Base-by-base conservation (phyloP, 768 basidiomycete species). In the Kwoniella sp. region DNA sequence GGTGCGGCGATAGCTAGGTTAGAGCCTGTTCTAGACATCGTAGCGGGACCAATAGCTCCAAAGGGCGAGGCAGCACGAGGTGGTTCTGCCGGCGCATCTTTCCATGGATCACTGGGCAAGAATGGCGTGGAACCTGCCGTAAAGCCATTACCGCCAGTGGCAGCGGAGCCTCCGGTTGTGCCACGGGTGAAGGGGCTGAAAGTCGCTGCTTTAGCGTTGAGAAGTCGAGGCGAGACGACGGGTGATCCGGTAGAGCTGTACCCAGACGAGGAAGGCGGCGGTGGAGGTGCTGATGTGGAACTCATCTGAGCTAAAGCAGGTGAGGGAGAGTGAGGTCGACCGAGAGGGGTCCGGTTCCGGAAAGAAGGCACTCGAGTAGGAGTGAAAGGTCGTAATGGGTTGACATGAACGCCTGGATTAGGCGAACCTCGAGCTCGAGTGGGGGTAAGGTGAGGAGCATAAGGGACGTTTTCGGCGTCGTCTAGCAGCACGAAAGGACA, bases 1-100 rank as follows among this genome's bases (percentile, higher is more conserved):
- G 93, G 93, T 0, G 91, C 90, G 8, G 92, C 92, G 64, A 95
- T 93, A 36, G 92, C 92, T 9, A 96, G 85, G 76, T 92, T 95
- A 2, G 77, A 78, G 3, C 55, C 51, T 1, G 71, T 75, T 10
- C 80, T 69, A 12, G 69, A 60, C 72, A 79, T 73, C 27, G 61
- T 58, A 1, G 69, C 52, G 1, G 74, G 60, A 8, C 62, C 63
- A 21, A 70, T 66, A 1, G 67, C 65, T 1, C 71, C 64, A 58
- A 76, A 72, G 17, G 78, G 78, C 4, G 74, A 75, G 24, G 79
- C 75, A 13, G 74, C 68, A 54, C 75, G 66, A 29, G 69, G 69
- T 21, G 65, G 30, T 84, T 84, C 44, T 85, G 86, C 81, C 8
- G 70, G 48, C 48, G 70, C 67, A 77, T 90, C 90, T 1, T 90